These are phyloP conservation scores for Phytophthora fragariae DNA, from an alignment of 352 stramenopile genomes.

Conservation along the genomic window DNA sequence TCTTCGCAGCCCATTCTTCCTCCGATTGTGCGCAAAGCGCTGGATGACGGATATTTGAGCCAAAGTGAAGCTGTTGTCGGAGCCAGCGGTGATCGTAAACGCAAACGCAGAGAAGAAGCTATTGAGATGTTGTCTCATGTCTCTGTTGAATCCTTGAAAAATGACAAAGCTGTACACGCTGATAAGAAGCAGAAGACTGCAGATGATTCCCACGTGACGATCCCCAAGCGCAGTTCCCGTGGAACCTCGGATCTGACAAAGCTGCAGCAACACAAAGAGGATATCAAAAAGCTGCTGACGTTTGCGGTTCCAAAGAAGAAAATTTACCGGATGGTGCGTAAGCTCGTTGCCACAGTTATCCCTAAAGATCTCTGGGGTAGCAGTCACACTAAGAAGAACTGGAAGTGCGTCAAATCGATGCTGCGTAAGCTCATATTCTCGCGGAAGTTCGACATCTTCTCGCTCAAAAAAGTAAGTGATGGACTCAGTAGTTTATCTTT, in stretches of 20 bases:
- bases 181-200: slow-evolving; percentile 25
- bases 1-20: slow-evolving; percentile 25
- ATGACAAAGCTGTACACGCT: neutral
- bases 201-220: neutral
- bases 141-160: slow-evolving; percentile 21
- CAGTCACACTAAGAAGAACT: slow-evolving; percentile 49
- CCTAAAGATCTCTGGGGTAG: slow-evolving; percentile 69
- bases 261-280: slow-evolving; percentile 59
- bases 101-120: slow-evolving; percentile 57
- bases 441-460: slow-evolving; percentile 67
- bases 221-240: neutral
- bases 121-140: slow-evolving; percentile 55
- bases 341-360: slow-evolving; percentile 57
- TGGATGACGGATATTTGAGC: slow-evolving; percentile 69
- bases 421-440: slow-evolving; percentile 57
- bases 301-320: slow-evolving; percentile 55
- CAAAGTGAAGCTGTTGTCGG: slow-evolving; percentile 45
- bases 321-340: slow-evolving; percentile 60
- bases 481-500: neutral
- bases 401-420: slow-evolving; percentile 57
- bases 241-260: slow-evolving; percentile 34
- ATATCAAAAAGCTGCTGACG: slow-evolving; percentile 53
- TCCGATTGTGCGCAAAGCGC: slow-evolving; percentile 36
- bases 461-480: slow-evolving; percentile 55
- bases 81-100: slow-evolving; percentile 40